Conservation (phyloP, 768 basidiomycete genomes). For the Kondoa subrosea region DNA sequence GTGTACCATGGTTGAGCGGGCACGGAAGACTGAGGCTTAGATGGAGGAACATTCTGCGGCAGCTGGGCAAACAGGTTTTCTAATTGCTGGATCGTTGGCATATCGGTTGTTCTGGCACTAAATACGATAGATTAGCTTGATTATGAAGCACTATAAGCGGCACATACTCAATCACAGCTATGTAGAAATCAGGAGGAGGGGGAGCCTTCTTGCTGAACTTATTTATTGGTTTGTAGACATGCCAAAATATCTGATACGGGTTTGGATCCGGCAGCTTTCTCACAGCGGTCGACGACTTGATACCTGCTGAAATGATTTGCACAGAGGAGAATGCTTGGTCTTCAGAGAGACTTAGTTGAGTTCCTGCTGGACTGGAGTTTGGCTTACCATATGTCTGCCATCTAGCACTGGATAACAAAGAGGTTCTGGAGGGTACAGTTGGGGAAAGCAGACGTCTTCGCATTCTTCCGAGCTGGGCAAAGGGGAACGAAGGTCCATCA, state of each 20-base stretch:
- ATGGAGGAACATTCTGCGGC: not conserved
- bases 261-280: conserved; percentile 30
- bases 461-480: conserved; percentile 3
- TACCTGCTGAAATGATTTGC: conserved; percentile 53
- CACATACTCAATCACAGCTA: conserved; percentile 1
- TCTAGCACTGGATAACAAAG: conserved; percentile 23
- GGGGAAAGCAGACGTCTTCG: conserved; percentile 31
- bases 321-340: conserved; percentile 52
- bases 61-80: conserved; percentile 46
- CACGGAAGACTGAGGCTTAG: not conserved
- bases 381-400: conserved; percentile 20
- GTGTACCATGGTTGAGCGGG: conserved; percentile 8
- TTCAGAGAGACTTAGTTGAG: conserved; percentile 29
- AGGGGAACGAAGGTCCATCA: not conserved
- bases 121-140: not conserved
- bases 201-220: conserved; percentile 62
- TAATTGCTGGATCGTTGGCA: conserved; percentile 68
- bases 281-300: conserved; percentile 34
- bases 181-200: conserved; percentile 62
- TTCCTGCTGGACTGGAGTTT: not conserved
- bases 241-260: conserved; percentile 69
- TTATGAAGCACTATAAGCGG: not conserved
- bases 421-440: conserved; percentile 28
- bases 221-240: conserved; percentile 79
- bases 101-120: conserved; percentile 63